Conservation (phyloP, 495 filamentous ascomycete genomes). For the Immersiella caudata region DNA sequence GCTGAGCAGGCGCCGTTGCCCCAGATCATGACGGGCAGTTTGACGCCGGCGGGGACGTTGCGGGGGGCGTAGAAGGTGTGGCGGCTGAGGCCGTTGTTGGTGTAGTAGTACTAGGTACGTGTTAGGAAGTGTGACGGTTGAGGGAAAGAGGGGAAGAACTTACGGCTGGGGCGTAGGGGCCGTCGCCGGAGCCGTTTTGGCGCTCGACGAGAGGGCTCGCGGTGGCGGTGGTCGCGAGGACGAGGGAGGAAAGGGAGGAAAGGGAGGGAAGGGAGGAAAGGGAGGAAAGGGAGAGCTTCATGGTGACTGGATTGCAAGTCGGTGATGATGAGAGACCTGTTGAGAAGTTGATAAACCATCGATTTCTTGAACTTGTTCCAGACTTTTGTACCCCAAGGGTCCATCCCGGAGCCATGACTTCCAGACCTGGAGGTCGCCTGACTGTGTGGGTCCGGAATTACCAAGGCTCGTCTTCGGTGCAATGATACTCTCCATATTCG, state of each 20-base stretch:
- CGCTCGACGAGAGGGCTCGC: slow-evolving; percentile 1
- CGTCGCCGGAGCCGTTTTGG: neutral
- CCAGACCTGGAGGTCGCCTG: too few species aligned
- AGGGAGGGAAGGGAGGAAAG: too few species aligned
- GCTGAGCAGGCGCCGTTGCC: slow-evolving; percentile 40
- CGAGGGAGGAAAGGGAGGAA: neutral
- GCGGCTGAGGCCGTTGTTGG: slow-evolving; percentile 24
- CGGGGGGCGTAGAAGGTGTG: slow-evolving; percentile 36
- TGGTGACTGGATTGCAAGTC: too few species aligned
- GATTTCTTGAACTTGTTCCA: too few species aligned
- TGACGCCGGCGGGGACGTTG: slow-evolving; percentile 23
- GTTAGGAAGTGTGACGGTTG: neutral
- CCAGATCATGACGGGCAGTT: slow-evolving; percentile 40
- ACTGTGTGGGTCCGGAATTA: too few species aligned
- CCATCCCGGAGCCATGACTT: too few species aligned
- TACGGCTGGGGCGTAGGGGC: neutral
- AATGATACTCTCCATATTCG: neutral
- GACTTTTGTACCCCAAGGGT: too few species aligned
- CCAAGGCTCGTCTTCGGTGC: too few species aligned
- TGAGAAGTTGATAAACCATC: too few species aligned
- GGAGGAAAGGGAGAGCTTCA: neutral
- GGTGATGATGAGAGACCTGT: too few species aligned
- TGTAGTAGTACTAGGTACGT: slow-evolving; percentile 21
- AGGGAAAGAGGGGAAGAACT: neutral
- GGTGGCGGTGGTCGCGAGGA: neutral